Conservation (phyloP, 2,329 filamentous ascomycete genomes). For the Colletotrichum endophyticum region DNA sequence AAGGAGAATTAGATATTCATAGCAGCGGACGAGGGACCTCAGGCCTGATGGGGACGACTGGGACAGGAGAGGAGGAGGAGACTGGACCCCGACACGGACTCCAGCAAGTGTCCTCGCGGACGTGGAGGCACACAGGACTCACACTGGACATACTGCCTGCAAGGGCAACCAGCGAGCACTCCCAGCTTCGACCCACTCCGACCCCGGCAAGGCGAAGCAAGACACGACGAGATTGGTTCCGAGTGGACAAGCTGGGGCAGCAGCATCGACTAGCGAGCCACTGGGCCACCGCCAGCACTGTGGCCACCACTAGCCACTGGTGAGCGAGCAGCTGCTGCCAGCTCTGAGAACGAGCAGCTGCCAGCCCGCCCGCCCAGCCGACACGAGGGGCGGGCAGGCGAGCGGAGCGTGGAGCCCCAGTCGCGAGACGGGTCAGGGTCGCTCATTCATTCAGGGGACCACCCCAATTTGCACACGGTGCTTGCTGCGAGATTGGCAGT, state of each 20-base stretch:
- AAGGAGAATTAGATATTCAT: constrained; percentile 22
- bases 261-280: neutral
- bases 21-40: neutral
- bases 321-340: neutral
- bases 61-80: neutral
- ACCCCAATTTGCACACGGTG: constrained; percentile 8
- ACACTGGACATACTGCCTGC: neutral
- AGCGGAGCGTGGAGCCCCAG: neutral
- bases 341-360: neutral
- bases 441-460: constrained; percentile 10
- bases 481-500: neutral
- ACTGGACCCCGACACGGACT: constrained; percentile 10
- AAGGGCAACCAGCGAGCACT: neutral
- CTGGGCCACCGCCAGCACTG: neutral
- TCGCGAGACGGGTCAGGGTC: neutral
- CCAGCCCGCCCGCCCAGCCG: neutral
- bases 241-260: neutral
- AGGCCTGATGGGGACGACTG: neutral
- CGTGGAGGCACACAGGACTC: neutral
- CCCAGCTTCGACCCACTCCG: neutral
- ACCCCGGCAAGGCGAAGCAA: neutral
- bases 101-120: neutral
- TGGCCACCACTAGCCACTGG: neutral
- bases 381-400: neutral
- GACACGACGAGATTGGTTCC: constrained; percentile 2